Base-by-base conservation (phyloP, 1,284 basidiomycete species). In the Trametes versicolor region DNA sequence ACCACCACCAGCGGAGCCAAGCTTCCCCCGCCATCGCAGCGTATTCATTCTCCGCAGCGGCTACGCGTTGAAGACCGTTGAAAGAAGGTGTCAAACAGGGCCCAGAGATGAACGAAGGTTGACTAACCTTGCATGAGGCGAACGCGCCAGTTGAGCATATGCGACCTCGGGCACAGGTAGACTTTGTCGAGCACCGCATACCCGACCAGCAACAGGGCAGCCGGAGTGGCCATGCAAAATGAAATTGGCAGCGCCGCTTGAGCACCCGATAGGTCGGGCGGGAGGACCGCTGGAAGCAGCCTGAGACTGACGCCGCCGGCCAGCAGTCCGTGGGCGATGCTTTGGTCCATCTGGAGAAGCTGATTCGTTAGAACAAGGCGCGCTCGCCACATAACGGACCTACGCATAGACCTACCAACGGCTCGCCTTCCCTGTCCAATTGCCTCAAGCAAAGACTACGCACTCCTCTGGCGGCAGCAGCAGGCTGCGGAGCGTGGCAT, bases 251-350 rank as follows among this genome's bases (percentile, higher is more conserved):
- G n/a, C 51, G 34, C 51, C n/a, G 36, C 21, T 23, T 9, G 29
- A 29, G 53, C 37, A 9, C 19, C 36, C 47, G 34, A 41, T 27
- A 58, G 48, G 23, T 39, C 34, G 36, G 47, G n/a, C 8, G 12
- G 37, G 13, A 27, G 45, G 13, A 47, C 29, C 51, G 53, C 53
- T 23, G 43, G 36, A 56, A 23, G 27, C 21, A n/a, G n/a, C 10
- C 3, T 54, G 36, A 41, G 9, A 39, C 47, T 23, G 53, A 51
- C 45, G 37, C 10, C 10, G 5, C 27, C 60, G 53, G 53, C 25
- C 47, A 50, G 37, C 25, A 55, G 53, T 12, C 53, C 60, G 60
- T 32, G 27, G 53, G 60, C 60, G n/a, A 34, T 56, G 43, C 53
- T 5, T n/a, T 17, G 36, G 10, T 29, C 43, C 36, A 56, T 49